Evolutionary conservation across 2,329 filamentous ascomycete genomes (phyloP), one percentile per base, ranked within the genome.

Genomic region (Setomelanomma holmii): DNA sequence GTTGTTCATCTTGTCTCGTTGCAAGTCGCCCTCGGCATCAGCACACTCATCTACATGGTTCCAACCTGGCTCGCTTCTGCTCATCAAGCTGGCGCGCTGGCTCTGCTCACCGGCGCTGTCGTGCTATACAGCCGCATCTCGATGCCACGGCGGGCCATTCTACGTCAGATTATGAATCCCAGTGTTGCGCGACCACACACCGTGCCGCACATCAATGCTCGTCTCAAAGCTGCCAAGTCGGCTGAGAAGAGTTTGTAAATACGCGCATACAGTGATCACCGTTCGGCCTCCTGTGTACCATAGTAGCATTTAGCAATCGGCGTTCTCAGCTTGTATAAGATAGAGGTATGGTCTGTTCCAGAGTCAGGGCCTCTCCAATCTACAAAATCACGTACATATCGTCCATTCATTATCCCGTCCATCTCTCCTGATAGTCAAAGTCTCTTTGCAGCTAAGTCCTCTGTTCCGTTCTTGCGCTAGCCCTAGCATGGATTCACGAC

Each of bases 11-110:
- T 97, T 16, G 91, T 90, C 2, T 85, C 84, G 51, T 56, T 96
- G 61, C 95, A 99, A 77, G 93, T 91, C 21, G 81, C 86, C 0
- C 84, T 99, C 4, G 95, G 95, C 20, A 96, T 99, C 73, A 86
- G 83, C 58, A 99, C 95, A 0, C 82, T 99, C 54, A 88, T 96
- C 66, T 98, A 97, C 78, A 88, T 99, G 73, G 93, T 99, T 1
- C 95, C 96, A 4, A 89, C 89, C 2, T 88, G 89, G 56, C 80
- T 99, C 8, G 95, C 93, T 0, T 92, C 93, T 3, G 87, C 91
- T 6, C 95, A 99, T 75, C 95, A 99, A 77, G 95, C 95, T 1
- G 93, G 95, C 34, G 90, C 88, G 53, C 78, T 99, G 61, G 91
- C 90, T 2, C 79, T 99, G 17, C 78, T 99, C 55, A 96, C 91